Evolutionary conservation across 2,329 filamentous ascomycete genomes (phyloP).

Genomic region (Trichophyton benhamiae): DNA sequence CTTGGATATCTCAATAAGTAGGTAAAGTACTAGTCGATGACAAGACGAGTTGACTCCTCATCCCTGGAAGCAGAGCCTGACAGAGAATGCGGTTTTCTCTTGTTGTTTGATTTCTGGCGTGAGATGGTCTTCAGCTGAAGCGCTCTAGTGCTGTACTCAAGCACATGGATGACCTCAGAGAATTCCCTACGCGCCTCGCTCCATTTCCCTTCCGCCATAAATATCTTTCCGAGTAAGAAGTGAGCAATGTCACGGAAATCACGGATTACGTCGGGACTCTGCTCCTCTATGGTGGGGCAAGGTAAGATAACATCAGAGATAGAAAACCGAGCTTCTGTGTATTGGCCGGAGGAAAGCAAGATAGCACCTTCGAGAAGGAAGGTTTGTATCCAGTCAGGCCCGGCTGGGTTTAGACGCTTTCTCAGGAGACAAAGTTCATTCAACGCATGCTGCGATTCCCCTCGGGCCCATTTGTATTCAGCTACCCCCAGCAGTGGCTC

Average conservation of each 20-base stretch:
- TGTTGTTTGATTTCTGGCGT: neutral
- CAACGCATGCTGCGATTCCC: neutral
- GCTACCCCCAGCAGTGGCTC: neutral
- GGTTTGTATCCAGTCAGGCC: constrained; percentile 8
- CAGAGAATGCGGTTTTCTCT: neutral
- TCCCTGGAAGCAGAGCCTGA: neutral
- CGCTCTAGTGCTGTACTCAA: constrained; percentile 15
- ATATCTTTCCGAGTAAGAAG: constrained; percentile 15
- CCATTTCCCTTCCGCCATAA: constrained; percentile 12
- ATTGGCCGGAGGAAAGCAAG: neutral
- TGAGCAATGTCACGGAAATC: constrained; percentile 13
- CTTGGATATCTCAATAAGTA: too few species aligned
- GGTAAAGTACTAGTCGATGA: too few species aligned
- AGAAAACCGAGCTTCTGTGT: neutral
- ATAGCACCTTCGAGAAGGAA: constrained; percentile 1
- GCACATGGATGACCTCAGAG: constrained; percentile 11
- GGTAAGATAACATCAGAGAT: neutral
- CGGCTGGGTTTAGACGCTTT: neutral
- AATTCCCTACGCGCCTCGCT: constrained; percentile 14
- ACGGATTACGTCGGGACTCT: neutral
- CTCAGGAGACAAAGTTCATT: neutral
- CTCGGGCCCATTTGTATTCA: neutral
- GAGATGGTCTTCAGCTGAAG: constrained; percentile 10
- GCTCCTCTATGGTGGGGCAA: neutral
- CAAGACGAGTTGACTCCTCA: neutral